Base-by-base conservation (phyloP, 1,284 basidiomycete species). In the Marasmius oreades region DNA sequence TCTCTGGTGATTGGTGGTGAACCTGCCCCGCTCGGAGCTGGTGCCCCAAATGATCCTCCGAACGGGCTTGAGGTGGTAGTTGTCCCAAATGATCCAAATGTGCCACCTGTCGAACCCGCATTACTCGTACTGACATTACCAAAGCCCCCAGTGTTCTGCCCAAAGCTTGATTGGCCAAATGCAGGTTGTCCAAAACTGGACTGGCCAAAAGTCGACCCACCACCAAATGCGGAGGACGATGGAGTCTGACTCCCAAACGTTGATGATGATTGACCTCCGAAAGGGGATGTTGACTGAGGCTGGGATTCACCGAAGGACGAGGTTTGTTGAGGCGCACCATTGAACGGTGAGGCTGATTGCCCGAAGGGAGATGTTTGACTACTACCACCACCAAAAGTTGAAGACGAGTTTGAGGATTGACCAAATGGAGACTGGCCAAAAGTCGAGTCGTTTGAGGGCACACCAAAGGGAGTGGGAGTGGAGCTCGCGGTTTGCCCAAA, bases 1-100 rank as follows among this genome's bases (percentile, higher is more conserved):
- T 72, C 66, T 37, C 66, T 60, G 6, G 67, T 62, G 36, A 68
- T 67, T 16, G 61, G 61, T 7, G 61, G 51, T n/a, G 64, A 43
- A 18, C 56, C 46, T 24, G 62, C 53, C 20, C 54, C 26, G 37
- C 26, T 47, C 11, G 53, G 24, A 44, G 36, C 33, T 14, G 53
- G 43, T 47, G 64, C 60, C n/a, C 64, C 66, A 51, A 71, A 70
- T 34, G 61, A 59, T 5, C 64, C 55, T 48, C 65, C 66, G 55
- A 72, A 70, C 1, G 63, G 61, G 53, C 63, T 70, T 5, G 64
- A 57, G 12, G 56, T 53, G n/a, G 56, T 53, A 46, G 51, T 51
- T 31, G 46, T 59, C 1, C 57, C 60, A 55, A 68, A 62, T 12
- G 61, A 46, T 23, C 61, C 53, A 36, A 67, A 68, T 16, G 62